These are phyloP conservation scores for Cryphonectria japonica DNA, from an alignment of 2,329 filamentous ascomycete genomes.

Conservation along the genomic window DNA sequence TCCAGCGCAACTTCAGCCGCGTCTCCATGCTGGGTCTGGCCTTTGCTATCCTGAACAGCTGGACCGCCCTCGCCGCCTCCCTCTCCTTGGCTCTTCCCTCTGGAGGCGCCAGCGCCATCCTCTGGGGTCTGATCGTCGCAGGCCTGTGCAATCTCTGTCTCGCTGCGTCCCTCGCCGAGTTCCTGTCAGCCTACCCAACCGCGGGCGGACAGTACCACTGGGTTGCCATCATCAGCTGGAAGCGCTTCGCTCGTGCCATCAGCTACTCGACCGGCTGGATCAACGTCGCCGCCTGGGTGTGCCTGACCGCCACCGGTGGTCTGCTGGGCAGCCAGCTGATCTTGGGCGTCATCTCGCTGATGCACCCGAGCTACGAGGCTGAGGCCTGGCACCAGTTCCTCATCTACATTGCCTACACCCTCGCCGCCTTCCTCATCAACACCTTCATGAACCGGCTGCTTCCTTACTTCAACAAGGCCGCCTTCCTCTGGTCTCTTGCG, in stretches of 20 bases:
- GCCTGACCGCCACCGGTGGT: constrained; percentile 69
- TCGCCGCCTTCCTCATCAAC: constrained; percentile 66
- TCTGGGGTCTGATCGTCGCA: constrained; percentile 70
- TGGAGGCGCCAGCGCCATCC: constrained; percentile 69
- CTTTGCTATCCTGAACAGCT: constrained; percentile 55
- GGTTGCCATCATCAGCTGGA: constrained; percentile 68
- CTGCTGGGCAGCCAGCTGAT: constrained; percentile 70
- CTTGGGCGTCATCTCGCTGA: constrained; percentile 65
- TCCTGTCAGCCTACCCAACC: constrained; percentile 65
- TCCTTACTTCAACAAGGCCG: constrained; percentile 68
- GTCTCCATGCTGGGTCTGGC: constrained; percentile 52
- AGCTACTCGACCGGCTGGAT: constrained; percentile 77
- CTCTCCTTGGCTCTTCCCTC: constrained; percentile 62
- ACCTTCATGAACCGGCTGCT: constrained; percentile 65
- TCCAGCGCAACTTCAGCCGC: constrained; percentile 54
- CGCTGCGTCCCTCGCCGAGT: constrained; percentile 71
- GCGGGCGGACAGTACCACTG: constrained; percentile 72
- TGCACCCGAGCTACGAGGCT: constrained; percentile 59
- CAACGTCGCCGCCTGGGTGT: constrained; percentile 73
- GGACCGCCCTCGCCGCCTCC: constrained; percentile 53
- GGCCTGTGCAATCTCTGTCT: constrained; percentile 72
- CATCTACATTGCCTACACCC: constrained; percentile 68
- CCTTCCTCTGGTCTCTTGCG: constrained; percentile 71
- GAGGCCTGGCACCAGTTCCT: constrained; percentile 74
- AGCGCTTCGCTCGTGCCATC: constrained; percentile 62